Evolutionary conservation across 768 basidiomycete genomes (phyloP).

Genomic region (Strobilomyces echinocephalus): DNA sequence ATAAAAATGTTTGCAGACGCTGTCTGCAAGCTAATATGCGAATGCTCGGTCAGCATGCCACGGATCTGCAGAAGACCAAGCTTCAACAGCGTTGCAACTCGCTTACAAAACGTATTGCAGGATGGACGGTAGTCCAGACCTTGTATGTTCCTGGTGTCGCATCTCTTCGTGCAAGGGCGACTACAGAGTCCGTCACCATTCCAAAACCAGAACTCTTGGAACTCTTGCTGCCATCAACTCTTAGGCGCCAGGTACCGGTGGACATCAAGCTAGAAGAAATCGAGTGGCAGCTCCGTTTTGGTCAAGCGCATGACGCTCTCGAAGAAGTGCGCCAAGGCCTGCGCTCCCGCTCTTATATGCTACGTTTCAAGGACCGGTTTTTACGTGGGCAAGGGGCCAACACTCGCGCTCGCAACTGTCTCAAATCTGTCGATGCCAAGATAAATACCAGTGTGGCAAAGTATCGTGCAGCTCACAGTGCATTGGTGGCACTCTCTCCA

Average conservation of each 20-base stretch:
- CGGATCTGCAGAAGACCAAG: conserved; percentile 19
- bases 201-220: too few species aligned
- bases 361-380: not conserved
- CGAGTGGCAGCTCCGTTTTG: not conserved
- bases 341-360: not conserved
- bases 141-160: not conserved
- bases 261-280: not conserved
- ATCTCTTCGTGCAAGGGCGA: too few species aligned
- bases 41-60: conserved; percentile 13
- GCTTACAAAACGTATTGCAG: not conserved
- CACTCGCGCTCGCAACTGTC: not conserved
- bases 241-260: too few species aligned
- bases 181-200: too few species aligned
- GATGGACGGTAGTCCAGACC: not conserved
- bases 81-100: not conserved
- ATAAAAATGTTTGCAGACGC: too few species aligned
- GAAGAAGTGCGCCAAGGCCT: not conserved
- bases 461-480: not conserved
- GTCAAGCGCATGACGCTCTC: not conserved
- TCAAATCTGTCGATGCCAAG: too few species aligned
- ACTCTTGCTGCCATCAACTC: too few species aligned
- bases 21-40: not conserved
- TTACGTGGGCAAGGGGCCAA: not conserved
- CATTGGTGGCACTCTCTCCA: too few species aligned
- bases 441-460: not conserved